Conservation (phyloP, 768 basidiomycete species). For the Hygrocybe punicea region DNA sequence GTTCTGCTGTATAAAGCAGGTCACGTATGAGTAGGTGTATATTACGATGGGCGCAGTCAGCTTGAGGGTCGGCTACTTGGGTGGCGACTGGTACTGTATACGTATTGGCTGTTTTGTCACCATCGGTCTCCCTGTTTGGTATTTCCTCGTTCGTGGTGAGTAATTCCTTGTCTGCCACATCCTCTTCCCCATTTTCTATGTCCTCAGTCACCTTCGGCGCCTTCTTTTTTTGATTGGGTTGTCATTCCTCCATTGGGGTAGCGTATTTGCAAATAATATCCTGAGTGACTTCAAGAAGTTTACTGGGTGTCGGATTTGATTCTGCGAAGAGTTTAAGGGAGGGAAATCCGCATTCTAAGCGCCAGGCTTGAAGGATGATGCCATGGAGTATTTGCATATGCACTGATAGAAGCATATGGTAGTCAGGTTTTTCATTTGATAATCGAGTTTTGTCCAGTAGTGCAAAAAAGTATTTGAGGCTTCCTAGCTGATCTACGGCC, state of each 20-base stretch:
- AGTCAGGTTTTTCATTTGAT: conserved; percentile 32
- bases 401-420: conserved; percentile 27
- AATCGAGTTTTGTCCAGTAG: conserved; percentile 32
- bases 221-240: neutral
- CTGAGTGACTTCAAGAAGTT: conserved; percentile 16
- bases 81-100: neutral
- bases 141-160: too few species aligned
- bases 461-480: conserved; percentile 29
- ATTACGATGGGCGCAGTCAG: conserved; percentile 25
- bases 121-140: too few species aligned
- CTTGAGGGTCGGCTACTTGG: neutral
- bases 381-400: conserved; percentile 34
- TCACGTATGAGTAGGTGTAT: conserved; percentile 25
- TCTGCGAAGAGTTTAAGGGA: conserved; percentile 15
- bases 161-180: neutral
- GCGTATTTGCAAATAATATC: conserved; percentile 25
- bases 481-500: conserved; percentile 19
- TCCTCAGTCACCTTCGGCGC: neutral
- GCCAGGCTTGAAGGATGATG: conserved; percentile 33
- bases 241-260: conserved; percentile 10
- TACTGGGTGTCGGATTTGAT: conserved; percentile 24
- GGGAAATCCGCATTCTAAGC: conserved; percentile 12
- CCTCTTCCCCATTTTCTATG: neutral
- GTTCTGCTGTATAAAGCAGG: conserved; percentile 29
- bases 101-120: too few species aligned